Percentiles rank a stretch among this genome's conserved stretches.
Evolutionary conservation across 371 early-diverging fungal species (phyloP).

Genomic region (Mortierella sp.): DNA sequence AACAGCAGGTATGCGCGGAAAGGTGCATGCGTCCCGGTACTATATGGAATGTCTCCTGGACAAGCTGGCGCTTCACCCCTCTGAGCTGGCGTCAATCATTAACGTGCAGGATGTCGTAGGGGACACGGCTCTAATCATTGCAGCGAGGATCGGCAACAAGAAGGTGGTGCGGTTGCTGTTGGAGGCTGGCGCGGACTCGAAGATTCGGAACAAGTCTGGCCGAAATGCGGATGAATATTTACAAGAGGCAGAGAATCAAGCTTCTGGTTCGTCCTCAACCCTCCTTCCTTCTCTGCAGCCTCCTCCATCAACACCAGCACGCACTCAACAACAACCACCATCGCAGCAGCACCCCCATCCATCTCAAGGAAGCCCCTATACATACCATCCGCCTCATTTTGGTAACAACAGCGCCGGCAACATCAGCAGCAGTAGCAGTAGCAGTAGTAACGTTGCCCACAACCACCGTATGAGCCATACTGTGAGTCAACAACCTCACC

Average conservation of each 20-base stretch:
- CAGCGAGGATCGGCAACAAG: conserved; percentile 84
- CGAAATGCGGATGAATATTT: conserved; percentile 74
- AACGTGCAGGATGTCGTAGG: conserved; percentile 91
- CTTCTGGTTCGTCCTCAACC: conserved; percentile 20
- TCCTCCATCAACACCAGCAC: conserved; percentile 11
- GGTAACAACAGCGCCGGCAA: neutral
- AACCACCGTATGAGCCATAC: conserved; percentile 22
- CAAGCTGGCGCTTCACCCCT: conserved; percentile 66
- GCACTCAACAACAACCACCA: conserved; percentile 13
- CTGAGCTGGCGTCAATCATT: conserved; percentile 78
- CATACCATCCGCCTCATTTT: conserved; percentile 12
- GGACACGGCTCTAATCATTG: conserved; percentile 92
- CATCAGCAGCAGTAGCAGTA: conserved; percentile 4
- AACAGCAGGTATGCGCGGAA: conserved; percentile 81
- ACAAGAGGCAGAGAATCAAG: conserved; percentile 57
- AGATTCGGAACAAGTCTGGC: conserved; percentile 84
- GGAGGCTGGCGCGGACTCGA: conserved; percentile 85
- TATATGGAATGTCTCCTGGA: conserved; percentile 90
- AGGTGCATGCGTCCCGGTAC: conserved; percentile 83
- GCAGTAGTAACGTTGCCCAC: conserved; percentile 5
- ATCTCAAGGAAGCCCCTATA: neutral
- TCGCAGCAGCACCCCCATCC: conserved; percentile 15
- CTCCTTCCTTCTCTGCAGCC: conserved; percentile 11
- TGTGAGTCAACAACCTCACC: conserved; percentile 19
- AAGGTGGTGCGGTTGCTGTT: conserved; percentile 80